Base-by-base conservation (phyloP, 2,329 filamentous ascomycete genomes). In the Triangularia setosa region DNA sequence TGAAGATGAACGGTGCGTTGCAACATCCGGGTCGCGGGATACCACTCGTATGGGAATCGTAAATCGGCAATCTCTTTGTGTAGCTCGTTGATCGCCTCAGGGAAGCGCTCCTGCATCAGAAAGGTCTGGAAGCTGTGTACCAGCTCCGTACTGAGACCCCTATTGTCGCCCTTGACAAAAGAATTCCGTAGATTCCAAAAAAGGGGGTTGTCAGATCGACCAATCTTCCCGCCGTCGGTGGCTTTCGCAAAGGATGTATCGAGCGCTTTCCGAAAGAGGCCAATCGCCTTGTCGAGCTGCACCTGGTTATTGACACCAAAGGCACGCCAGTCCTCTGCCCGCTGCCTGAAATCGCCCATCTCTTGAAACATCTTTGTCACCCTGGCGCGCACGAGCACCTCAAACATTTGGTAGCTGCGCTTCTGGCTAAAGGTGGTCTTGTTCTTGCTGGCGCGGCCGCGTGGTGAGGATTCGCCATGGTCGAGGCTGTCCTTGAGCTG, bases 1-100 rank as follows among this genome's bases (percentile, higher is more conserved):
- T 99, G 95, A 21, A 99, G 81, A 78, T 98, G 92, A 48, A 99
- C 84, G 0, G 87, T 94, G 54, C 95, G 84, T 72, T 93, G 91
- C 71, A 95, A 81, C 55, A 86, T 83, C 64, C 96, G 85, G 1
- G 95, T 95, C 3, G 86, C 87, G 0, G 94, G 92, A 73, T 90
- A 98, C 94, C 94, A 98, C 75, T 99, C 95, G 61, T 89, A 84
- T 0, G 95, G 95, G 75, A 88, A 93, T n/a, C 93, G 86, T 69
- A 97, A 79, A 77, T 97, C 92, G n/a, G 92, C 86, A 14, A 96
- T 77, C 21, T 82, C 82, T 70, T 81, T 79, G 70, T 93, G 90
- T 28, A 84, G 83, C 54, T 81, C 77, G 28, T 85, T 78, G 58
- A 89, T 78, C 3, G 79, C 80, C 21, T 79, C 76, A 1, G 87